phyloP scores from a whole-genome alignment of 257 asterid genomes.

The Solanum sitiens region DNA sequence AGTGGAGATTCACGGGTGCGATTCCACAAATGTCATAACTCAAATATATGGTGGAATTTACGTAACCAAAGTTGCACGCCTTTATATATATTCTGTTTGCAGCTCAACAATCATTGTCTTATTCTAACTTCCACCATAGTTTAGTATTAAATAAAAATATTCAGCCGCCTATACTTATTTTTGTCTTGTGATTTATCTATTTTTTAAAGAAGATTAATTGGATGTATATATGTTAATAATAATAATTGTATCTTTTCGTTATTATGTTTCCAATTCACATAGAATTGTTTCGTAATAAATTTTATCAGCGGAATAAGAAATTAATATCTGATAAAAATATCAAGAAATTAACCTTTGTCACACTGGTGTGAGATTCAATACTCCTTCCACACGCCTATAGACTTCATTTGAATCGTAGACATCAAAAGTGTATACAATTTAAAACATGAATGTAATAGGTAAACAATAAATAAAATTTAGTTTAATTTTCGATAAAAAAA shows the following conservation, averaged over 20 bases:
- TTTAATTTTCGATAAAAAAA: neutral
- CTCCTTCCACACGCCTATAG: neutral
- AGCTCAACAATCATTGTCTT: neutral
- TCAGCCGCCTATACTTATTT: neutral
- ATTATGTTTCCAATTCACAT: neutral
- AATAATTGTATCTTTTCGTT: neutral
- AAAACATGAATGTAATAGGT: fast-evolving
- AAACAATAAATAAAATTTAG: neutral
- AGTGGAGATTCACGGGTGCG: slow-evolving; percentile 1
- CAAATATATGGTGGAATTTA: neutral
- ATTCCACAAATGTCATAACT: neutral
- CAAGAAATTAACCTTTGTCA: neutral
- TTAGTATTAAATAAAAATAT: neutral
- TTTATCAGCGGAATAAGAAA: neutral
- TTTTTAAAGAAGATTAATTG: neutral
- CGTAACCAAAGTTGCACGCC: neutral
- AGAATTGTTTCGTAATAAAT: neutral
- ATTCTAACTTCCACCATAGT: neutral
- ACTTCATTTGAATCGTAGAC: neutral
- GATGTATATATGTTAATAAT: neutral
- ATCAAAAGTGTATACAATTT: neutral
- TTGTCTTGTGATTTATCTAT: neutral
- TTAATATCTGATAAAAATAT: neutral
- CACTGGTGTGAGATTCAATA: neutral
- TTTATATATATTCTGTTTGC: neutral